phyloP scores from a whole-genome alignment of 768 basidiomycete species.

The Mycena pura region DNA sequence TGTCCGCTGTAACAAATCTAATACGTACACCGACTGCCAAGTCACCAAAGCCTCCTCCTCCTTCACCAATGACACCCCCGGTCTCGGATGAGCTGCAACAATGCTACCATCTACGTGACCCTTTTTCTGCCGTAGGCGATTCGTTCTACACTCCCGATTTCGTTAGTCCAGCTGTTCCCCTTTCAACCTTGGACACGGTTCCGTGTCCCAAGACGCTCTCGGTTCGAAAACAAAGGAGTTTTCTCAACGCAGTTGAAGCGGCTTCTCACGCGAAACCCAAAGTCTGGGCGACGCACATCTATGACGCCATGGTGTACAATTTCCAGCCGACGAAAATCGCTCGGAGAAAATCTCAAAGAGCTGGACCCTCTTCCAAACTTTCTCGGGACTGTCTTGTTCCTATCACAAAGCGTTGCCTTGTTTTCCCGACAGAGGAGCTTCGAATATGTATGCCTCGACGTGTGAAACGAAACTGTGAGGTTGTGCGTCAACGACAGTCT shows the following conservation, averaged over 20 bases:
- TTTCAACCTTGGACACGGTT: neutral
- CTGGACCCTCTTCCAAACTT: neutral
- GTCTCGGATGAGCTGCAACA: conserved; percentile 18
- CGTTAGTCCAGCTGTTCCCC: conserved; percentile 11
- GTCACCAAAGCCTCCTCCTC: conserved; percentile 14
- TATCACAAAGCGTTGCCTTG: neutral
- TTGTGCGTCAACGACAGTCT: neutral
- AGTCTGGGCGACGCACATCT: conserved; percentile 17
- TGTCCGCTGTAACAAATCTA: conserved; percentile 32
- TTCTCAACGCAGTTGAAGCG: conserved; percentile 15
- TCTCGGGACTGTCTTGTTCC: neutral
- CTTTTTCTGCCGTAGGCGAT: conserved; percentile 12
- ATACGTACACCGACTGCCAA: conserved; percentile 31
- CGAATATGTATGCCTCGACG: neutral
- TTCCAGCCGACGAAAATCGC: conserved; percentile 4
- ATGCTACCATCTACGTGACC: conserved; percentile 15
- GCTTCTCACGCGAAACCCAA: conserved; percentile 13
- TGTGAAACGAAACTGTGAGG: neutral
- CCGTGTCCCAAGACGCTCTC: neutral
- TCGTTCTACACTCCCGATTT: conserved; percentile 18
- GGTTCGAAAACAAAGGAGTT: conserved; percentile 10
- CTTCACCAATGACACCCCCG: conserved; percentile 4
- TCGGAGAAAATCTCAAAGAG: neutral
- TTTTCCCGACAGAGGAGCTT: neutral
- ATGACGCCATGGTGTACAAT: conserved; percentile 25